Evolutionary conservation across 179 eudicot species (phyloP), one percentile per base, ranked within the genome.

Genomic region (Spinacia oleracea): DNA sequence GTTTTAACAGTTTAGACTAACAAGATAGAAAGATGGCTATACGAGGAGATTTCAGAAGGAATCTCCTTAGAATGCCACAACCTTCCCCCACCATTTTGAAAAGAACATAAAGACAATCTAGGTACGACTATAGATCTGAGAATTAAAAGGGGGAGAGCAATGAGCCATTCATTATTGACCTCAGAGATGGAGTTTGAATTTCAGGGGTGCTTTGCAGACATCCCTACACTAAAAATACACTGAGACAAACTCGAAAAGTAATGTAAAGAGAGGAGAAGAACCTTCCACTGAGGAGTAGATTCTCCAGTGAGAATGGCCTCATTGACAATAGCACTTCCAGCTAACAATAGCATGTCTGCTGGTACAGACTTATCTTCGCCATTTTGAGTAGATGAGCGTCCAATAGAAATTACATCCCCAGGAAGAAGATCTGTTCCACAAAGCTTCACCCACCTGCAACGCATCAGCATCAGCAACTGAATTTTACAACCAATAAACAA

Each of bases 201-300:
- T n/a, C n/a, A n/a, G n/a, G 4, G 40, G 40, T 38, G 40, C 40
- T 38, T 5, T 11, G 20, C 53, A 48, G 53, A 48, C 14, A 20
- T 16, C 53, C 15, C 2, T 48, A 48, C 53, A 48, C 53, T 11
- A 48, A 48, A 11, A 48, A 38, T 9, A 45, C 14, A 45, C 6
- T 31, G 5, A 31, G 0, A 34, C 15, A 60, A 45, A 45, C 9
- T 15, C 43, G 69, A 72, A 50, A 38, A 51, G 46, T 1, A 48
- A 32, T 58, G 70, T 1, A 79, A 56, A 77, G 73, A 80, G 78
- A 86, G 81, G 72, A 64, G 45, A 70, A 80, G 60, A 77, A 92
- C 98, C 97, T 96, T 94, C 99, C 99, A 96, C 80, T 92, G 99
- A 31, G 99, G 99, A 70, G 99, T 96, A 77, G 99, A 96, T 87